Conservation (phyloP, 805 yeast species). For the Saccharomycopsis sp. region DNA sequence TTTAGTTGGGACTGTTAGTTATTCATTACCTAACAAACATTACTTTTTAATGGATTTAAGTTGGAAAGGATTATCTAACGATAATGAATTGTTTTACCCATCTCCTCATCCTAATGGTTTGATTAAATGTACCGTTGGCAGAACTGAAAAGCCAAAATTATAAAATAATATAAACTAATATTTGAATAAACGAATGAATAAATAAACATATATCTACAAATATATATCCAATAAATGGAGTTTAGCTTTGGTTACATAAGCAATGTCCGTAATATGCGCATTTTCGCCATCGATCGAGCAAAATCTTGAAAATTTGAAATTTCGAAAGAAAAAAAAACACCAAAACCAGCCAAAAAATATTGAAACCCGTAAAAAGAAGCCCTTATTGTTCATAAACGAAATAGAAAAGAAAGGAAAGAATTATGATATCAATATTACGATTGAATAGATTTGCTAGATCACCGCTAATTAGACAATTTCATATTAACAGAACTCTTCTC, state of each 20-base stretch:
- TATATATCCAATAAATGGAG: no score
- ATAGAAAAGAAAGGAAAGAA: no score
- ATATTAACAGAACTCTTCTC: background rate
- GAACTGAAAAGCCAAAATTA: slow-evolving; percentile 52
- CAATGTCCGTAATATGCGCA: no score
- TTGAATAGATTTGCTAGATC: background rate
- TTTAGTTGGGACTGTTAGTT: slow-evolving; percentile 57
- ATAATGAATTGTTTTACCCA: slow-evolving; percentile 83
- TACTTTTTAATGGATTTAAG: slow-evolving; percentile 72
- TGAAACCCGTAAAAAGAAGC: background rate
- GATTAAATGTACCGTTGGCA: slow-evolving; percentile 80
- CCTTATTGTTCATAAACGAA: no score
- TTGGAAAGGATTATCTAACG: slow-evolving; percentile 67
- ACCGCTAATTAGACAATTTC: background rate
- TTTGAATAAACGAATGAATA: no score
- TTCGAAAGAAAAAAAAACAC: no score
- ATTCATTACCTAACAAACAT: slow-evolving; percentile 86
- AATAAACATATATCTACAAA: no score
- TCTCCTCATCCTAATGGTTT: slow-evolving; percentile 89
- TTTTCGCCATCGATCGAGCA: no score
- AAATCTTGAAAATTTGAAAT: no score
- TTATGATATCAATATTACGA: background rate
- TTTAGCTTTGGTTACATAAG: no score
- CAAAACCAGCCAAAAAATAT: background rate
- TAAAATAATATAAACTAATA: no score